Evolutionary conservation across 2,329 filamentous ascomycete genomes (phyloP), one percentile per base, ranked within the genome.

Genomic region (Aspergillus luchuensis): DNA sequence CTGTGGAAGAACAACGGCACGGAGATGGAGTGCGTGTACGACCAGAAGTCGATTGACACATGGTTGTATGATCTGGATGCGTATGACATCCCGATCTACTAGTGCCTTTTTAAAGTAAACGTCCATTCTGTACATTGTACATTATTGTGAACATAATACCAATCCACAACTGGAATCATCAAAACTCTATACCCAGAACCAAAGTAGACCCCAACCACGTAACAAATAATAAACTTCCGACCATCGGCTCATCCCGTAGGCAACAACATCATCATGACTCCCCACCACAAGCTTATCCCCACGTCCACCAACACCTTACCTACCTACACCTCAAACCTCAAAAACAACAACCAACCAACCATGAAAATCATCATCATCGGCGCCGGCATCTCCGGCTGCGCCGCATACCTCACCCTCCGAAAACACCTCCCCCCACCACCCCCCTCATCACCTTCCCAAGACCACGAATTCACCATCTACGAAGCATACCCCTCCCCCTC

Each of bases 301-400:
- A 10, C 39, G 17, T 43, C 39, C 19, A 36, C 33, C 33, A 36
- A 10, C 30, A 33, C 30, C 33, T 1, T 0, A 11, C 5, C 11
- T 5, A 11, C 28, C 33, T 13, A 13, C 33, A 33, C 10, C 30
- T 1, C 1, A 1, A 11, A 11, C 28, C 1, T 11, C 10, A 11
- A 4, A 30, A 11, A 30, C 8, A 11, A 30, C 5, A 30, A 28
- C 21, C 17, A 30, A 28, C 21, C 17, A 19, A 65, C 45, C 5
- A 79, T 79, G 78, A 79, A 77, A 60, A 78, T 80, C 39, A 68
- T 74, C 21, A 79, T 81, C 13, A 68, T 80, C 39, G 79, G 79
- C n/a, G 78, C 69, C 13, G 79, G 77, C 33, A 79, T 81, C 59
- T 70, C 71, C 52, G 78, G 78, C 25, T 77, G 76, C 55, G 59